Evolutionary conservation across 805 yeast species (phyloP).

Genomic region (Ogataea corticis): DNA sequence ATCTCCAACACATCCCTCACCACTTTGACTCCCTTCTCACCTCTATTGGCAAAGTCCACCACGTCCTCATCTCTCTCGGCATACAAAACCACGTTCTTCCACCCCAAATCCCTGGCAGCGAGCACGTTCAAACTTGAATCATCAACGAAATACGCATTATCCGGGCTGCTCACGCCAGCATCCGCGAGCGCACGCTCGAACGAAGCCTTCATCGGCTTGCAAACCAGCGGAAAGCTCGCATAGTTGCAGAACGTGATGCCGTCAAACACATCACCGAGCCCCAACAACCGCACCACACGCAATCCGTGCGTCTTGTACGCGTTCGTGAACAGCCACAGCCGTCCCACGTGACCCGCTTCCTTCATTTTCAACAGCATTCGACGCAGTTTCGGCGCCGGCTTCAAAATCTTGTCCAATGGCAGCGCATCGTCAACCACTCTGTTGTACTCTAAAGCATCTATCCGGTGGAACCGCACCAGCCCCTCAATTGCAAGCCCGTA

Average conservation of each 20-base stretch:
- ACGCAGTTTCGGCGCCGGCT: constrained; percentile 59
- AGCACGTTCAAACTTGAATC: constrained; percentile 79
- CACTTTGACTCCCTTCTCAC: constrained; percentile 45
- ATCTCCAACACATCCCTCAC: constrained; percentile 60
- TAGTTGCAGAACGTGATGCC: constrained; percentile 95
- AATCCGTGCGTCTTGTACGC: constrained; percentile 91
- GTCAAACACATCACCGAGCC: constrained; percentile 90
- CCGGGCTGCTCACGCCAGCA: constrained; percentile 54
- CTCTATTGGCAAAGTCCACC: constrained; percentile 35
- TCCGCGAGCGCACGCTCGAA: constrained; percentile 64
- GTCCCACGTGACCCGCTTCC: constrained; percentile 52
- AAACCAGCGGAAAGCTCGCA: constrained; percentile 62
- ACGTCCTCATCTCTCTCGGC: constrained; percentile 68
- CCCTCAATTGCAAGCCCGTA: constrained; percentile 96
- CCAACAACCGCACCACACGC: constrained; percentile 75
- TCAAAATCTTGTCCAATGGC: constrained; percentile 77
- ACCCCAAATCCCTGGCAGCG: constrained; percentile 72
- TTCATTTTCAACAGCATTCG: constrained; percentile 49
- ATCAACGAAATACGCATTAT: constrained; percentile 74
- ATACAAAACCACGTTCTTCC: constrained; percentile 69
- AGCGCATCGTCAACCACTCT: constrained; percentile 87
- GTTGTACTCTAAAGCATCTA: constrained; percentile 88
- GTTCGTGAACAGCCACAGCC: constrained; percentile 91
- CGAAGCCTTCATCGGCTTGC: constrained; percentile 83
- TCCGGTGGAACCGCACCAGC: constrained; percentile 63